Evolutionary conservation across 495 filamentous ascomycete species (phyloP).

Genomic region (Stereocaulon alpinum): DNA sequence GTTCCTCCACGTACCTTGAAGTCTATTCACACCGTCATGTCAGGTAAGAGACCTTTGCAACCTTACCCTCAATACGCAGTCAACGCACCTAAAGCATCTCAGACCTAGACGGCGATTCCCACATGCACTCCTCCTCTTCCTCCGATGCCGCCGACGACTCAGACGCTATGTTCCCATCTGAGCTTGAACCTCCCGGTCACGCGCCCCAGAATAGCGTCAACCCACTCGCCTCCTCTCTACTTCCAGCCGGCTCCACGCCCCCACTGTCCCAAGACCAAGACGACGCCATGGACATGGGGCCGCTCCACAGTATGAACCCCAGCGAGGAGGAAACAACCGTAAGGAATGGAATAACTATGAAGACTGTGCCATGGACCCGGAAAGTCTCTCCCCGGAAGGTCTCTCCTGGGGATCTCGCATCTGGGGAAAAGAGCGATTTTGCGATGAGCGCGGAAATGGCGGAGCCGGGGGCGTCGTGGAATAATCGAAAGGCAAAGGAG

Average conservation of each 20-base stretch:
- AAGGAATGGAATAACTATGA: too few relatives aligned
- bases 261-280: constrained; percentile 15
- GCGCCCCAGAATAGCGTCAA: constrained; percentile 29
- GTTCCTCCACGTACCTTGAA: too few relatives aligned
- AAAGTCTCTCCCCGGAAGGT: background rate
- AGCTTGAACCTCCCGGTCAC: constrained; percentile 16
- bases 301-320: background rate
- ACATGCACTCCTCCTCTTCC: constrained; percentile 47
- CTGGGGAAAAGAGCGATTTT: constrained; percentile 1
- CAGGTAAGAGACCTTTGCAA: background rate
- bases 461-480: constrained; percentile 44
- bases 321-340: too few relatives aligned
- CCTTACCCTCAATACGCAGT: background rate
- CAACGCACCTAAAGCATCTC: background rate
- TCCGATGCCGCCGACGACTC: constrained; percentile 30
- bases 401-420: background rate
- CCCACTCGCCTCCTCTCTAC: background rate
- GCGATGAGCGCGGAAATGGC: constrained; percentile 21
- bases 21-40: background rate
- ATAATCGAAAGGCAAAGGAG: constrained; percentile 48
- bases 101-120: constrained; percentile 47
- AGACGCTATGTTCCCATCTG: constrained; percentile 25
- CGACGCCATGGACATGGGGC: constrained; percentile 10
- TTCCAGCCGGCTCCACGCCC: constrained; percentile 46
- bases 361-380: too few relatives aligned